Conservation (phyloP, 176 grass and related monocot genomes). For the Hsuehochloa calcarea region DNA sequence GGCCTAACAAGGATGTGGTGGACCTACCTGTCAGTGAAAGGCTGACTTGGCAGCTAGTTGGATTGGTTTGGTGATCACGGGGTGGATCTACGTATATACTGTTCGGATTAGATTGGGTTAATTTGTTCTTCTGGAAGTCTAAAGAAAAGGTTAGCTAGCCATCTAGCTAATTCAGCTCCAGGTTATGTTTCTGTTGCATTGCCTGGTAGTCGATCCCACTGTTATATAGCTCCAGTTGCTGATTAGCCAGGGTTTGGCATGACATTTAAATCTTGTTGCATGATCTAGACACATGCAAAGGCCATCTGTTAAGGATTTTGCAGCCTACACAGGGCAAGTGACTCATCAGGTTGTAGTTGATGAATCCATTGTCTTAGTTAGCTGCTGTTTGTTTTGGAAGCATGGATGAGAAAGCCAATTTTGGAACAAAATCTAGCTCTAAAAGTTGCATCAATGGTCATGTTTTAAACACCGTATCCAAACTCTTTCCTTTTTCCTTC, state of each 20-base stretch:
- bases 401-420: neutral
- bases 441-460: neutral
- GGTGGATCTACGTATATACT: neutral
- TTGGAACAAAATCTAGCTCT: neutral
- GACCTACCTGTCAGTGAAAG: neutral
- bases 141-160: neutral
- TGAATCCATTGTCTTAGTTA: neutral
- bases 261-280: neutral
- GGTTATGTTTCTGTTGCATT: neutral
- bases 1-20: neutral
- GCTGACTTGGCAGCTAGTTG: neutral
- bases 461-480: neutral
- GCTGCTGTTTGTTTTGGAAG: neutral
- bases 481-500: neutral
- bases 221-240: neutral
- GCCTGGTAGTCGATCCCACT: neutral
- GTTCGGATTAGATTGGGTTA: neutral
- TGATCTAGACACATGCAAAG: conserved; percentile 2
- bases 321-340: neutral
- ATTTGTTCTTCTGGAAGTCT: neutral
- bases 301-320: neutral
- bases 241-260: neutral
- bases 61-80: neutral
- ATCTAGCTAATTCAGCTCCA: neutral
- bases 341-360: neutral